Base-by-base conservation (phyloP, 2,329 filamentous ascomycete species). In the Fusarium sp. region DNA sequence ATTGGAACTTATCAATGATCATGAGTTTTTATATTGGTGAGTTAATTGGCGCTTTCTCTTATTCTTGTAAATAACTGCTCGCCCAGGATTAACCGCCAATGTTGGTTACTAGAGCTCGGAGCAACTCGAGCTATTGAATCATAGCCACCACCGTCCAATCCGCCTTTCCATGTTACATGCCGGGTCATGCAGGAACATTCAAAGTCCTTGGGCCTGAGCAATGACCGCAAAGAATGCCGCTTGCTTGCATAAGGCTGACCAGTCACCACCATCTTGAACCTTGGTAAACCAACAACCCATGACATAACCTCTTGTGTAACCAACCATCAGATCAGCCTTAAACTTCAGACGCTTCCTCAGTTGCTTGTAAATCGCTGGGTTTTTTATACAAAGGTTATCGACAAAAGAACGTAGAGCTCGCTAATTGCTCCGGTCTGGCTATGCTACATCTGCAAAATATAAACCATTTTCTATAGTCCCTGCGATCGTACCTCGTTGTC, bases 401-500 rank as follows among this genome's bases (percentile, higher is more conserved):
- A 66, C 73, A 72, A 75, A 75, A 70, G 73, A 74, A 74, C 65
- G 67, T 62, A 57, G 65, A 64, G 70, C 60, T 71, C 61, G 65
- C 67, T 73, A 45, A 60, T 62, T 67, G 55, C 71, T 62, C 68
- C 64, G 21, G 42, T 65, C 64, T 62, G 56, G 64, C 47, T 71
- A 66, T 69, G 68, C 57, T 63, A 58, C 53, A 63, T 57, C 47
- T 60, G 56, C 66, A 65, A 68, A 62, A 74, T 65, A 72, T 53
- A 70, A 54, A 71, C 54, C 67, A 31, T 67, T 65, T 47, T 70
- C 61, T 74, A 70, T 62, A 70, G 50, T 57, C 44, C 66, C 55
- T 69, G 60, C 46, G 69, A 60, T 44, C 57, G 60, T 57, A 55
- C 60, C 24, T 54, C 57, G 15, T 67, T 57, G 36, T 49, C 43